Evolutionary conservation across 108 stramenopile species (phyloP).

Genomic region (Cylindrotheca closterium): DNA sequence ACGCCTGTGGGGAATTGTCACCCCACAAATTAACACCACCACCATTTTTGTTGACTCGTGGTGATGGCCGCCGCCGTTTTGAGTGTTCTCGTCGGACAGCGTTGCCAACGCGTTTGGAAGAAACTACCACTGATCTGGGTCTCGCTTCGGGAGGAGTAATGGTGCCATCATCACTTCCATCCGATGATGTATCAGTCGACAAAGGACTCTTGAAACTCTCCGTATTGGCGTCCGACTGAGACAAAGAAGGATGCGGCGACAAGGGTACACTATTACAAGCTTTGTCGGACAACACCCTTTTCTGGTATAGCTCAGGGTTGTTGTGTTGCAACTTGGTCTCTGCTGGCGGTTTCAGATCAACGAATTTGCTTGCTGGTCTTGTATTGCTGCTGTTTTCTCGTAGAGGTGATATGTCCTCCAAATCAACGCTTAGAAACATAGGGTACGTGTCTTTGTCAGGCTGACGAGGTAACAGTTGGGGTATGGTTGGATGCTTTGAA

Average conservation of each 20-base stretch:
- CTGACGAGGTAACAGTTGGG: too few relatives aligned
- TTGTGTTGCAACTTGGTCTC: not conserved
- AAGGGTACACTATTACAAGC: too few relatives aligned
- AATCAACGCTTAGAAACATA: too few relatives aligned
- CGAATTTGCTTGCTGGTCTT: too few relatives aligned
- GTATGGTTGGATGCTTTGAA: too few relatives aligned
- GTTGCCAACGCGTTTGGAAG: conserved; percentile 26
- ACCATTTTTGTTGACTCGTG: conserved; percentile 1
- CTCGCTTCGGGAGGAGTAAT: conserved; percentile 25
- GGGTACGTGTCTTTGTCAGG: too few relatives aligned
- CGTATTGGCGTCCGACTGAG: not conserved
- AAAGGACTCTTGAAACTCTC: not conserved
- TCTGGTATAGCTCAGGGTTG: not conserved
- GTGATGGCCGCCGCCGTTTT: conserved; percentile 11
- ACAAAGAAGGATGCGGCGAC: not conserved
- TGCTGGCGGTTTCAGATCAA: too few relatives aligned
- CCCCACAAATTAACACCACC: conserved; percentile 8
- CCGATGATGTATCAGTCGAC: not conserved
- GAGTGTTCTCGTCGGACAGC: conserved; percentile 26
- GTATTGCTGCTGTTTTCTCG: too few relatives aligned
- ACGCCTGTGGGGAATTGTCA: conserved; percentile 5
- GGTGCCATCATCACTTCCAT: conserved; percentile 6
- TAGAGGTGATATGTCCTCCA: too few relatives aligned
- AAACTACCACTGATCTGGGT: conserved; percentile 16
- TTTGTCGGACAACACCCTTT: not conserved